These are phyloP conservation scores for Phaeosphaeria sp. DNA, from an alignment of 2,329 filamentous ascomycete species.

Conservation along the genomic window DNA sequence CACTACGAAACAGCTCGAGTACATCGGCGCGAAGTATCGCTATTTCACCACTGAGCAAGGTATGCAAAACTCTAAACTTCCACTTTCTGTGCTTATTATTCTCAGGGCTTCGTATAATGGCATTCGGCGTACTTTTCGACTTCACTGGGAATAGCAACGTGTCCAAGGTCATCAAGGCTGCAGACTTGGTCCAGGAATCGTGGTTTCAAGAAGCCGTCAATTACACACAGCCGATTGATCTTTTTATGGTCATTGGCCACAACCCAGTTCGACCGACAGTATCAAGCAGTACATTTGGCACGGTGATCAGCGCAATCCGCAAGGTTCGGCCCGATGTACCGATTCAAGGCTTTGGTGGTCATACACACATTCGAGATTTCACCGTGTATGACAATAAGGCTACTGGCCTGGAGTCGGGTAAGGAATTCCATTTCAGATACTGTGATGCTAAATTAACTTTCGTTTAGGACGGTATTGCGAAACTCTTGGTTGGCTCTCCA, in stretches of 20 bases:
- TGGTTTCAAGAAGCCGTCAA: slow-evolving; percentile 69
- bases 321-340: slow-evolving; percentile 63
- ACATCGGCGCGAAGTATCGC: slow-evolving; percentile 56
- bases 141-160: slow-evolving; percentile 66
- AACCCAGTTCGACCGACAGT: slow-evolving; percentile 61
- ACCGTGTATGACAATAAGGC: slow-evolving; percentile 67
- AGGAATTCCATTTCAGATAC: neutral
- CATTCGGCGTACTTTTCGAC: slow-evolving; percentile 60
- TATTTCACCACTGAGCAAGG: slow-evolving; percentile 60
- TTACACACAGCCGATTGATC: slow-evolving; percentile 63
- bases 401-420: slow-evolving; percentile 66
- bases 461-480: slow-evolving; percentile 64
- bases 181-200: slow-evolving; percentile 58
- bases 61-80: slow-evolving; percentile 34
- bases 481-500: slow-evolving; percentile 71
- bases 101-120: slow-evolving; percentile 57
- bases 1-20: slow-evolving; percentile 52
- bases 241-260: slow-evolving; percentile 70
- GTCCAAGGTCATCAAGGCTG: slow-evolving; percentile 65
- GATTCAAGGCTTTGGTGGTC: slow-evolving; percentile 70
- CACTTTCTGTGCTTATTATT: neutral
- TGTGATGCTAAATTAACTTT: neutral
- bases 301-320: slow-evolving; percentile 66
- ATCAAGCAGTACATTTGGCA: slow-evolving; percentile 54
- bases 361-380: slow-evolving; percentile 71